A percentile compares a stretch with the other conserved stretches of the same genome.
Conservation (phyloP, 2,329 filamentous ascomycete genomes). For the Aspergillus ochraceus region DNA sequence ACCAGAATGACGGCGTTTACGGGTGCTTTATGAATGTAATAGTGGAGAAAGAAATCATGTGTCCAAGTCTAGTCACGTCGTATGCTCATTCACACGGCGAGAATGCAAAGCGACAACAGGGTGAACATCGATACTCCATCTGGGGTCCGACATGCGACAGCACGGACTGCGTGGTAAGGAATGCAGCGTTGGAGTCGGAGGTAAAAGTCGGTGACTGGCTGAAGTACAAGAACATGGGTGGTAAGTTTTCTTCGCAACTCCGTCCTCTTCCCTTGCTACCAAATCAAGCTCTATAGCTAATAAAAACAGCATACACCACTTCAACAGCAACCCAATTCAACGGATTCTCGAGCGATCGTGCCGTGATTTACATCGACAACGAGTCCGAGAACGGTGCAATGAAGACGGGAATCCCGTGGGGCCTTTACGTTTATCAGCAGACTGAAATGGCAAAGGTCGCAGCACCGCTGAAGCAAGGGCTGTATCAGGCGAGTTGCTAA, state of each 20-base stretch:
- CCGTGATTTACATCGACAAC: slow-evolving; percentile 28
- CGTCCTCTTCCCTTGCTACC: neutral
- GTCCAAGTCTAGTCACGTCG: slow-evolving; percentile 10
- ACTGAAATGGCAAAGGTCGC: neutral
- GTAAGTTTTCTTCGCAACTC: slow-evolving; percentile 10
- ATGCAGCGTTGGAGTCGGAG: slow-evolving; percentile 14
- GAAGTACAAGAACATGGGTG: slow-evolving; percentile 29
- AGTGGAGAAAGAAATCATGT: slow-evolving; percentile 20
- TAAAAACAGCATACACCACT: slow-evolving; percentile 16
- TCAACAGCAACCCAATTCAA: slow-evolving; percentile 25
- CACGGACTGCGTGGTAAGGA: slow-evolving; percentile 22
- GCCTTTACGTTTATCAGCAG: neutral
- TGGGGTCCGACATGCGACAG: slow-evolving; percentile 32
- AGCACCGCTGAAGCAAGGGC: neutral
- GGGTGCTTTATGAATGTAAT: slow-evolving; percentile 26
- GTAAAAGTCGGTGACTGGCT: slow-evolving; percentile 27
- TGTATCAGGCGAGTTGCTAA: neutral
- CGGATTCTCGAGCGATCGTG: slow-evolving; percentile 17
- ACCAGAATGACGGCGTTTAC: slow-evolving; percentile 29
- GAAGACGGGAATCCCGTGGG: neutral
- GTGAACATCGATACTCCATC: slow-evolving; percentile 21
- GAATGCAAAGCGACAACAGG: neutral
- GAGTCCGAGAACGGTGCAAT: slow-evolving; percentile 9
- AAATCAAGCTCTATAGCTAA: slow-evolving; percentile 1
- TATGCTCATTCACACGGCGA: neutral